Base-by-base conservation (phyloP, 2,329 filamentous ascomycete species). In the Neofusicoccum sp. region DNA sequence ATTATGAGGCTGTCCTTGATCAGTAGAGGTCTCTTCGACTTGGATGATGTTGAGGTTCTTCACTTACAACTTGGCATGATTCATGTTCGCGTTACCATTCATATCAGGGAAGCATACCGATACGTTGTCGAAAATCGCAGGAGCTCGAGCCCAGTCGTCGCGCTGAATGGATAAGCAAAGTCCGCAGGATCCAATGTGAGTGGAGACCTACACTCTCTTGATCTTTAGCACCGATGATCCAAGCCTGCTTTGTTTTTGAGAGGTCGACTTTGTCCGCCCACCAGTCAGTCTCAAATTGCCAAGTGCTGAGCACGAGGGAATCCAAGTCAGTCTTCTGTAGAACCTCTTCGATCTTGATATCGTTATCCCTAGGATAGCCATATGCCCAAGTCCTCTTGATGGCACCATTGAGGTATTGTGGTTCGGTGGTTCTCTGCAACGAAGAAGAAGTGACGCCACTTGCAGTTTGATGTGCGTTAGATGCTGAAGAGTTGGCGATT, bases 261-360 rank as follows among this genome's bases (percentile, higher is more conserved):
- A 91, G 80, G 28, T 92, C 81, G 33, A 96, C 74, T 73, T 95
- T 96, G 5, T 83, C 75, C 14, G 73, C 68, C 90, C 90, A 96
- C 91, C 92, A 97, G 33, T 89, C 84, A 12, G 89, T 85, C 66
- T 98, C 89, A 87, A 91, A 95, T 72, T 94, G 87, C 69, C 90
- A 98, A 0, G 94, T 91, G 68, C 93, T 96, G 4, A 98, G 78
- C 0, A 98, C 85, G 1, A 92, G 93, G 43, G 92, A 85, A 56
- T 90, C 81, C 7, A 98, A 80, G 11, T 88, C 83, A 1, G 85
- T 78, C 65, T 86, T 88, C 73, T 96, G 90, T 1, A 97, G 77
- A 0, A 97, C 85, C 73, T 97, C 93, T 70, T 96, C 92, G 44
- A 98, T 87, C 65, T 88, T 95, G 72, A 98, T 92, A 66, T 96